Percentiles rank a stretch among this genome's conserved stretches.
These are phyloP conservation scores for Trypanosoma rangeli DNA, from an alignment of 208 protist species.

Conservation along the genomic window DNA sequence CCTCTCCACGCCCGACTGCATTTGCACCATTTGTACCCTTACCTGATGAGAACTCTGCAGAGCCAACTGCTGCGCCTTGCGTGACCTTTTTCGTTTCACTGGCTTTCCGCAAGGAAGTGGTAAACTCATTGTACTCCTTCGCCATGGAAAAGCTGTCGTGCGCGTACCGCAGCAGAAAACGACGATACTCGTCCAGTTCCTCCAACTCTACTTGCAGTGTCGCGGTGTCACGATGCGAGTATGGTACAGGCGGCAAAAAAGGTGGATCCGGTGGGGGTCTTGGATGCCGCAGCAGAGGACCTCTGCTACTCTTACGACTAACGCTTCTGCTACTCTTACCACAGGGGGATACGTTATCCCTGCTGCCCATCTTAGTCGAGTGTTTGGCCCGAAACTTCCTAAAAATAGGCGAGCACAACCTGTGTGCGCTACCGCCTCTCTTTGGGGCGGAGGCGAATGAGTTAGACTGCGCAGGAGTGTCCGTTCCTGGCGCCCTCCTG, in stretches of 20 bases:
- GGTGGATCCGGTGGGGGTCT: conserved; percentile 18
- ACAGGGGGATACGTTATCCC: no score
- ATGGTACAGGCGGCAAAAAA: conserved; percentile 24
- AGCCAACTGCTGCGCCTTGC: not conserved
- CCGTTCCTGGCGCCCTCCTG: not conserved
- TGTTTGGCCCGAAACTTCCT: not conserved
- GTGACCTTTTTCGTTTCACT: not conserved
- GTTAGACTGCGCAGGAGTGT: not conserved
- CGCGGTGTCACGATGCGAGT: conserved; percentile 6
- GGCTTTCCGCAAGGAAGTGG: not conserved
- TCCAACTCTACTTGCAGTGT: conserved; percentile 20
- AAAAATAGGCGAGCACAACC: not conserved
- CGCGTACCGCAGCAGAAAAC: conserved; percentile 19
- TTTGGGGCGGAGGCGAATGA: not conserved
- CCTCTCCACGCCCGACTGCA: not conserved
- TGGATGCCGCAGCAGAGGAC: not conserved
- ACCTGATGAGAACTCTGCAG: not conserved
- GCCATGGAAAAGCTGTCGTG: conserved; percentile 19
- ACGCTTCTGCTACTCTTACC: conserved; percentile 1
- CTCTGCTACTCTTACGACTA: not conserved
- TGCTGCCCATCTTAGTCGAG: not conserved
- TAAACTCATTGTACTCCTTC: conserved; percentile 20
- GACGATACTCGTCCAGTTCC: conserved; percentile 29
- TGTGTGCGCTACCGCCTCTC: not conserved
- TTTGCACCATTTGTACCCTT: not conserved